A percentile compares a stretch with the other conserved stretches of the same genome.
These are phyloP conservation scores for Paramecium tetraurelia DNA, from an alignment of 73 alveolate genomes.

Conservation along the genomic window DNA sequence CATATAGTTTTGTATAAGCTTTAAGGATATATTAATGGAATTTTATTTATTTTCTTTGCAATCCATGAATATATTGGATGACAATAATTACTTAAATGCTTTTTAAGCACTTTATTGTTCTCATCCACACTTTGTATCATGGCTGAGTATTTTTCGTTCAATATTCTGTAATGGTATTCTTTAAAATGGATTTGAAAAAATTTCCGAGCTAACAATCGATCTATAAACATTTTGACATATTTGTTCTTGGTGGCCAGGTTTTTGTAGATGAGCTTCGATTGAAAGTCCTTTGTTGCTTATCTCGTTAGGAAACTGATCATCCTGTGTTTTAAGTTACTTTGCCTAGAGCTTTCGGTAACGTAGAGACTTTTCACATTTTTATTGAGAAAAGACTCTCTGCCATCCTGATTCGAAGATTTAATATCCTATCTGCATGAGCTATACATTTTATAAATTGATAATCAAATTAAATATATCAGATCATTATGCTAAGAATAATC, in stretches of 20 bases:
- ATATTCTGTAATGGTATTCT: neutral
- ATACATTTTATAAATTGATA: neutral
- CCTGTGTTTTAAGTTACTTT: neutral
- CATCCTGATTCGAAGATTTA: neutral
- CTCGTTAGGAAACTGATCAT: neutral
- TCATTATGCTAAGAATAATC: neutral
- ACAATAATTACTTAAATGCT: neutral
- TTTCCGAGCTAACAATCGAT: neutral
- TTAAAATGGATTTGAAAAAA: neutral
- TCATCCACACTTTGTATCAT: neutral
- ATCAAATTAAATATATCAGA: neutral
- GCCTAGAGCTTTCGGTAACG: neutral
- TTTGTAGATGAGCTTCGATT: neutral
- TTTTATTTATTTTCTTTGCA: neutral
- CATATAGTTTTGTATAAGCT: neutral
- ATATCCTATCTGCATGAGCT: neutral
- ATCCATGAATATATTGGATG: neutral
- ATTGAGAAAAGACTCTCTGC: neutral
- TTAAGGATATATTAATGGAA: neutral
- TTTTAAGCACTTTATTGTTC: neutral
- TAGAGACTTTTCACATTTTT: neutral
- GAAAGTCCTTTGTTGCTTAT: neutral
- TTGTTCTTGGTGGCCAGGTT: neutral
- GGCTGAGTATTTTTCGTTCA: neutral
- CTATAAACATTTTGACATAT: neutral